Evolutionary conservation across 495 filamentous ascomycete species (phyloP), one percentile per base, ranked within the genome.

Genomic region (Parathielavia hyrcaniae): DNA sequence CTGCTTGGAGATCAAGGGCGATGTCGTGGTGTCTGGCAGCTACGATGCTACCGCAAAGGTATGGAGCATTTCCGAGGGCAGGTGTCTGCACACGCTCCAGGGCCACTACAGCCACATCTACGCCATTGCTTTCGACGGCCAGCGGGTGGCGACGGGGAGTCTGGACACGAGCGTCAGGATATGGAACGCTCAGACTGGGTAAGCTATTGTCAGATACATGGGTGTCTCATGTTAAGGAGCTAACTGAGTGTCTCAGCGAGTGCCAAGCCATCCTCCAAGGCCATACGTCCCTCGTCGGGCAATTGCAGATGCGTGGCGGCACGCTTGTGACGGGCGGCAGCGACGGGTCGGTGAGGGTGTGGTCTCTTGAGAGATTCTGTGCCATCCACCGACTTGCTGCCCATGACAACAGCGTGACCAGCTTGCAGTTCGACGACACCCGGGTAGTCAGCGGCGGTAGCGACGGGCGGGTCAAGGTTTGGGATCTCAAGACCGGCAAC

Each of bases 101-200:
- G 93, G 93, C 0, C 93, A 98, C 74, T 97, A 96, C 73, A 97
- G 93, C 69, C 93, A 98, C 65, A 98, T 98, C 54, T 98, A 98
- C 66, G 95, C 93, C 12, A 95, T 98, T 66, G 92, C 93, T 0
- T 98, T 96, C 70, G 93, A 98, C 68, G 93, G 93, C 19, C 80
- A 81, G 49, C 81, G 90, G 52, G 92, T 98, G 48, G 92, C 92
- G n/a, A 98, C 93, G 1, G 93, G 93, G 26, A 97, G 91, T 69
- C 77, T 98, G 58, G 93, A 98, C 71, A 98, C 93, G 1, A 96
- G 90, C 67, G 95, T 98, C 30, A 79, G 93, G 61, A 91, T 98
- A 61, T 98, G 93, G 93, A 90, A 97, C 75, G 91, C 92, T 26
- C 79, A 81, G 22, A 89, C 89, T 64, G 95, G 92, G 87, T 89